Percentiles rank a stretch among this genome's conserved stretches.
These are phyloP conservation scores for Euphorbia celastroides DNA, from an alignment of 441 rosid species.

Conservation along the genomic window DNA sequence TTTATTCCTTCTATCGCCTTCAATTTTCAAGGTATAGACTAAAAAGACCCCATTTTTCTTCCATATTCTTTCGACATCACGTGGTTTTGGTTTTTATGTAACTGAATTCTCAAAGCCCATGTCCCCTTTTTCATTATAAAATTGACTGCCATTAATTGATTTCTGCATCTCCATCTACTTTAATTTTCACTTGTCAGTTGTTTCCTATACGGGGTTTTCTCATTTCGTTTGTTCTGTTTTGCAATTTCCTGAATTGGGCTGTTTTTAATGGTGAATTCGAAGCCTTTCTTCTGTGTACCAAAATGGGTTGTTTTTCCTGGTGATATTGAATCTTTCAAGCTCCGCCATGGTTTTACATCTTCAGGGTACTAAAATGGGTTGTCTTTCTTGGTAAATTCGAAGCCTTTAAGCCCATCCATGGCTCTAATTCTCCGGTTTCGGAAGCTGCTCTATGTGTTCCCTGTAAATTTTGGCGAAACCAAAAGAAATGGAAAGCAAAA, in stretches of 20 bases:
- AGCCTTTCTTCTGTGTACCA: conserved; percentile 15
- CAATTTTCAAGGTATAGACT: too few relatives aligned
- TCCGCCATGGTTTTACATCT: conserved; percentile 33
- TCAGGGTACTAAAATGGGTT: conserved; percentile 19
- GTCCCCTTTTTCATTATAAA: neutral
- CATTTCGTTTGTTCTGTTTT: neutral
- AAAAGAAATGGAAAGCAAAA: neutral
- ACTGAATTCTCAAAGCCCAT: neutral
- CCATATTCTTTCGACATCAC: neutral
- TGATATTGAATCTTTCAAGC: conserved; percentile 3
- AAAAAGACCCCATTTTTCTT: neutral
- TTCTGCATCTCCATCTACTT: neutral
- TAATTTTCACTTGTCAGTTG: neutral
- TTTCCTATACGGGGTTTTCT: neutral
- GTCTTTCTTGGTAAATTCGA: conserved; percentile 13
- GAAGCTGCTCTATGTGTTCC: conserved; percentile 35
- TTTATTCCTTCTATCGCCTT: neutral
- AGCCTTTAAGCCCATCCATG: conserved; percentile 20
- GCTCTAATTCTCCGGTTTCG: conserved; percentile 40
- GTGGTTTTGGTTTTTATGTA: neutral
- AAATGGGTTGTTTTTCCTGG: conserved; percentile 25
- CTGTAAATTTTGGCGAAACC: conserved; percentile 13
- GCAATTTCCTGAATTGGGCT: neutral
- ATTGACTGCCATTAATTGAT: neutral
- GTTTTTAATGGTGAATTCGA: conserved; percentile 1